phyloP scores from a whole-genome alignment of 257 asterid genomes.

The Eustoma russellianum region DNA sequence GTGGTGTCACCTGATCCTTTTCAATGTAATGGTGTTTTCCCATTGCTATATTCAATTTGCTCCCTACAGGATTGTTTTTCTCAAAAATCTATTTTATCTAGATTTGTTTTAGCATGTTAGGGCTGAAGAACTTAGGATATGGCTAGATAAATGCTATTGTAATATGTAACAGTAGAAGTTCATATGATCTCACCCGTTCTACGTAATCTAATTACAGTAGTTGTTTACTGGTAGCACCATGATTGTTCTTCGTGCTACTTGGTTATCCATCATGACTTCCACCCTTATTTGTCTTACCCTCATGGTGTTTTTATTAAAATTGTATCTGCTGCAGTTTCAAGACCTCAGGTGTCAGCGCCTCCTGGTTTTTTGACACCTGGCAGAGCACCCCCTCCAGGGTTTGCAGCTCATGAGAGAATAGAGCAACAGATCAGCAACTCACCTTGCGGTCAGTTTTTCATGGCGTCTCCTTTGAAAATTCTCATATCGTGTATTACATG shows the following conservation, averaged over 20 bases:
- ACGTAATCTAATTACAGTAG: too few relatives aligned
- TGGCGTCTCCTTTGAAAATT: not conserved
- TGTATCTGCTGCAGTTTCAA: slow-evolving; percentile 45
- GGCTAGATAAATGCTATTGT: not conserved
- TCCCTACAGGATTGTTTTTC: too few relatives aligned
- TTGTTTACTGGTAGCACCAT: too few relatives aligned
- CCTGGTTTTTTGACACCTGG: slow-evolving; percentile 83
- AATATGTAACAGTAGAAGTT: too few relatives aligned
- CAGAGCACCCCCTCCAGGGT: slow-evolving; percentile 92
- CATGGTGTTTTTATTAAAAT: slow-evolving; percentile 10
- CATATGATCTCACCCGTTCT: too few relatives aligned
- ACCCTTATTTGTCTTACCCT: slow-evolving; percentile 2
- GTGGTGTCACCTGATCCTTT: not conserved
- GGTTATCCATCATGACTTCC: too few relatives aligned
- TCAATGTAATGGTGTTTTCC: not conserved
- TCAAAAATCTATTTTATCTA: too few relatives aligned
- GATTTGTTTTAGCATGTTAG: too few relatives aligned
- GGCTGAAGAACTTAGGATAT: too few relatives aligned
- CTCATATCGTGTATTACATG: not conserved
- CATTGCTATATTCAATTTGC: not conserved
- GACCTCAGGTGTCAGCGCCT: slow-evolving; percentile 86
- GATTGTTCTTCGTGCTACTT: too few relatives aligned
- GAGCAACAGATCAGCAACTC: slow-evolving; percentile 37
- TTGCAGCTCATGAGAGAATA: slow-evolving; percentile 58
- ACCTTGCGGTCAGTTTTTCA: slow-evolving; percentile 41